These are phyloP conservation scores for Zopfia rhizophila DNA, from an alignment of 2,329 filamentous ascomycete species.

Conservation along the genomic window DNA sequence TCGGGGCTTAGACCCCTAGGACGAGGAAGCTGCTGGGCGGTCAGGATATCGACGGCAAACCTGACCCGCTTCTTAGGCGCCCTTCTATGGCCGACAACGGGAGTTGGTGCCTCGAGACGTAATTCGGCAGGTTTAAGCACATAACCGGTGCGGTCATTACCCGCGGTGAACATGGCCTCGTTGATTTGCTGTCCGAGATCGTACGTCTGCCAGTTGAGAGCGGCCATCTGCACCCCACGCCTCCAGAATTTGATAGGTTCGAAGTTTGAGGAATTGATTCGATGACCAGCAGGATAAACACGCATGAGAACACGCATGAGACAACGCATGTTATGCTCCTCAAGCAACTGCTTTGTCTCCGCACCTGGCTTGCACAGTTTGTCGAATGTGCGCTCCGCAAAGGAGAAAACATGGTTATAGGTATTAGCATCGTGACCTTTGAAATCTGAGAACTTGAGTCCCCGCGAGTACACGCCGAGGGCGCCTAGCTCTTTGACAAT, in stretches of 20 bases:
- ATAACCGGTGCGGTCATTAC: conserved; percentile 87
- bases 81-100: conserved; percentile 66
- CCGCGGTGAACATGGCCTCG: conserved; percentile 95
- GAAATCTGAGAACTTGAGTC: conserved; percentile 87
- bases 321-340: conserved; percentile 90
- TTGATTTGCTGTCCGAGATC: conserved; percentile 96
- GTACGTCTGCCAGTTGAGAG: conserved; percentile 98
- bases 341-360: conserved; percentile 79
- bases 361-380: conserved; percentile 79
- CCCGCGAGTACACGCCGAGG: conserved; percentile 81
- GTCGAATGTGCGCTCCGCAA: conserved; percentile 89
- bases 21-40: conserved; percentile 92
- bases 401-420: conserved; percentile 95
- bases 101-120: conserved; percentile 57
- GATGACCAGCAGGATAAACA: conserved; percentile 86
- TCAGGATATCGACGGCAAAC: conserved; percentile 89
- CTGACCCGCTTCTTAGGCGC: conserved; percentile 83
- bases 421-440: conserved; percentile 80
- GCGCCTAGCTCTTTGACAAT: conserved; percentile 85
- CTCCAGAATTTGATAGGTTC: conserved; percentile 95
- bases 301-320: conserved; percentile 87
- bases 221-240: conserved; percentile 95
- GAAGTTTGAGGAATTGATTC: conserved; percentile 91
- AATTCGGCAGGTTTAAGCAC: conserved; percentile 92
- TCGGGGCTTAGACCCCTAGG: conserved; percentile 77